phyloP scores from a whole-genome alignment of 139 green algal genomes.

The Astrephomene gubernaculifera region DNA sequence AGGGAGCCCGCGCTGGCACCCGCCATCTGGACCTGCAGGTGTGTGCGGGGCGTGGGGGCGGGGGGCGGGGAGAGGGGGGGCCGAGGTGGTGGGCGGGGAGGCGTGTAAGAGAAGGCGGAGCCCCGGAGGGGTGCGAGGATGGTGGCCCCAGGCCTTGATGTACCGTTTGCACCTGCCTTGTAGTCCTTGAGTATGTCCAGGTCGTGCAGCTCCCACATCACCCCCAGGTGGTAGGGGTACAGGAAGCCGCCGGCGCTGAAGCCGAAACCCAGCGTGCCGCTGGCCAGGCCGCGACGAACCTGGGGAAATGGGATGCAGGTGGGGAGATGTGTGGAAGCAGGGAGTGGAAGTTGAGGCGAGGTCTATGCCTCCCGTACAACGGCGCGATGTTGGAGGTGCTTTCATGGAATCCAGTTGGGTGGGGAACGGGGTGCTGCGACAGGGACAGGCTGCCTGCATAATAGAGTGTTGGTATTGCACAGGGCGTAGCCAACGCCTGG shows the following conservation, averaged over 20 bases:
- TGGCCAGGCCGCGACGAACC: not conserved
- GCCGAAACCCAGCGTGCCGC: slow-evolving; percentile 57
- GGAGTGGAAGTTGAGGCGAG: too few relatives aligned
- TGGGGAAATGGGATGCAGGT: not conserved
- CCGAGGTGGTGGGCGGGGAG: too few relatives aligned
- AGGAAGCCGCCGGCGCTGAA: slow-evolving; percentile 62
- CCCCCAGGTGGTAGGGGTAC: slow-evolving; percentile 61
- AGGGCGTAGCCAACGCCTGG: too few relatives aligned
- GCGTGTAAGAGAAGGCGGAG: not conserved
- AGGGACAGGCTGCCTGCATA: too few relatives aligned
- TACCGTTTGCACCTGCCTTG: too few relatives aligned
- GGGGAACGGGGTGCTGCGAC: too few relatives aligned
- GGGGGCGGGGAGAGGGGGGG: not conserved
- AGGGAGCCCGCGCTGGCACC: slow-evolving; percentile 85
- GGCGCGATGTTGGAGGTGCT: too few relatives aligned
- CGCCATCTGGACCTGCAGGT: slow-evolving; percentile 60
- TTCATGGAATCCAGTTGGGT: too few relatives aligned
- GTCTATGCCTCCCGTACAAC: too few relatives aligned
- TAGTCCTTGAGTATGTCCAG: slow-evolving; percentile 44
- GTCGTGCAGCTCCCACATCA: slow-evolving; percentile 46
- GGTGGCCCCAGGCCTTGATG: too few relatives aligned
- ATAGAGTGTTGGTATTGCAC: too few relatives aligned
- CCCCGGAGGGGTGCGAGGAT: too few relatives aligned
- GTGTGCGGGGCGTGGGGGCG: slow-evolving; percentile 4
- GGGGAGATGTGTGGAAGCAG: not conserved